phyloP scores from a whole-genome alignment of 129 eudicot genomes.

The Daucus carota region DH1_v3.0 NC_030386.2:14052501-14053000 shows the following conservation, averaged over 20 bases:
- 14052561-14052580: conserved; percentile 28
- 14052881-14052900: conserved; percentile 93
- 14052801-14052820: neutral
- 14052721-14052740: neutral
- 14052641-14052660: neutral
- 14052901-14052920: conserved; percentile 71
- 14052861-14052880: conserved; percentile 73
- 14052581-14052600: neutral
- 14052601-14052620: neutral
- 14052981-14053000: neutral
- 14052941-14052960: conserved; percentile 41
- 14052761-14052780: neutral
- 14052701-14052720: neutral
- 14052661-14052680: neutral
- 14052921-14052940: conserved; percentile 65
- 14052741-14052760: neutral
- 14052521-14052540: conserved; percentile 90
- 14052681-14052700: neutral
- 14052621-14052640: too few relatives aligned
- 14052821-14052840: neutral
- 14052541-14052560: conserved; percentile 81
- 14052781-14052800: neutral
- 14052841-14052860: neutral
- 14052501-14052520: conserved; percentile 74
- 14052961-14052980: conserved; percentile 15